phyloP scores from a whole-genome alignment of 208 protist species.

The Herpetomonas tarakana region DNA sequence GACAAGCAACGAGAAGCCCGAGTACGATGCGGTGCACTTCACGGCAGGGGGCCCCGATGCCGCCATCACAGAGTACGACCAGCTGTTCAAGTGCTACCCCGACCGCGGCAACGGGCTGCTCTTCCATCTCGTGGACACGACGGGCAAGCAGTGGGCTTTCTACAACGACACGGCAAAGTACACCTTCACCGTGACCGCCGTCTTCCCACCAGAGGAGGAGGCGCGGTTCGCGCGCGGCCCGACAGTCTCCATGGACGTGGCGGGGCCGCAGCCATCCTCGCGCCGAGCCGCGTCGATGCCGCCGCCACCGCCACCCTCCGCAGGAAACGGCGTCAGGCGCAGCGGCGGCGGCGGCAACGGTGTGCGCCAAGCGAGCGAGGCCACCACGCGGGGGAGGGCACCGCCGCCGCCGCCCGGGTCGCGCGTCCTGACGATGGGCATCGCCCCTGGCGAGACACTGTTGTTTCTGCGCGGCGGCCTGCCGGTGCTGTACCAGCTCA shows the following conservation, averaged over 20 bases:
- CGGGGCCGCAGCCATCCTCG: not conserved
- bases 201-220: not conserved
- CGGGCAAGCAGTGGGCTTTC: constrained; percentile 27
- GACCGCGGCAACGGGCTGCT: constrained; percentile 27
- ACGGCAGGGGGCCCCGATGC: not conserved
- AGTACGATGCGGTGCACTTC: not conserved
- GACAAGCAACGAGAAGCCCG: constrained; percentile 3
- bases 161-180: constrained; percentile 31
- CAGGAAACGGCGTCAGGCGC: no score
- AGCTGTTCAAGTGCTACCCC: not conserved
- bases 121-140: constrained; percentile 34
- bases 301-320: no score
- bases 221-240: not conserved
- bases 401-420: not conserved
- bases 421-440: not conserved
- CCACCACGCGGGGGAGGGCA: not conserved
- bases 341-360: not conserved
- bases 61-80: not conserved
- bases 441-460: not conserved
- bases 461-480: not conserved
- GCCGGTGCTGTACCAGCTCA: not conserved
- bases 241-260: not conserved
- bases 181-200: constrained; percentile 22
- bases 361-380: not conserved
- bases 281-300: not conserved